Conservation (phyloP, 1,284 basidiomycete species). For the Fomitopsis betulina region DNA sequence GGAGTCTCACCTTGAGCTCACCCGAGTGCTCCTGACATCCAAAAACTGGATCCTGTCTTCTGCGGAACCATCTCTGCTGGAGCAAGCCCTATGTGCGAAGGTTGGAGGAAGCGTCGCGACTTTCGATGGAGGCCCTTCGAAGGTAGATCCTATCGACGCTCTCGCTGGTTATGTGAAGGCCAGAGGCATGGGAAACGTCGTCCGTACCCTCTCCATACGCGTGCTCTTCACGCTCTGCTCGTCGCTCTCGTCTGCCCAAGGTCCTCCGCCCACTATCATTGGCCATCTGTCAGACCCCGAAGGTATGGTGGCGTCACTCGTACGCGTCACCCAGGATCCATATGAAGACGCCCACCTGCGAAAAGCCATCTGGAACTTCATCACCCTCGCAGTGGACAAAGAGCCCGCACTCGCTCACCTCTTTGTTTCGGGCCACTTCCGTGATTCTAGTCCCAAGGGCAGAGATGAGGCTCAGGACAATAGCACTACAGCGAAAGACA, state of each 20-base stretch:
- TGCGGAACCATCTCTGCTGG: slow-evolving; percentile 57
- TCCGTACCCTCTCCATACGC: slow-evolving; percentile 60
- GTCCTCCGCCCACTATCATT: slow-evolving; percentile 62
- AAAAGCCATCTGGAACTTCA: slow-evolving; percentile 79
- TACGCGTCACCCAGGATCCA: slow-evolving; percentile 64
- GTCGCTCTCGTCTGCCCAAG: slow-evolving; percentile 55
- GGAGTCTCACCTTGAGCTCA: slow-evolving; percentile 59
- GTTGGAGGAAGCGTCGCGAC: slow-evolving; percentile 45
- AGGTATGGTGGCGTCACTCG: slow-evolving; percentile 53
- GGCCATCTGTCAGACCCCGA: slow-evolving; percentile 73
- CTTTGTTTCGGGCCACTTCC: slow-evolving; percentile 72
- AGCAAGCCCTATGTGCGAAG: slow-evolving; percentile 67
- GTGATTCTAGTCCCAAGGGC: slow-evolving; percentile 39
- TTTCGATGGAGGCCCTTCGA: slow-evolving; percentile 40
- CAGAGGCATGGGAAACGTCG: slow-evolving; percentile 48
- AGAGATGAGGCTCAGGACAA: slow-evolving; percentile 30
- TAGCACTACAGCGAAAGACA: slow-evolving; percentile 26
- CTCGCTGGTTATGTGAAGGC: slow-evolving; percentile 62
- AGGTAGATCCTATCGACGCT: slow-evolving; percentile 67
- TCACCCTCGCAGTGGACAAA: slow-evolving; percentile 77
- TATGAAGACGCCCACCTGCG: slow-evolving; percentile 68
- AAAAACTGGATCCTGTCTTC: slow-evolving; percentile 45
- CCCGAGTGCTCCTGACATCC: slow-evolving; percentile 54
- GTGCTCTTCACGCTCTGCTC: slow-evolving; percentile 65
- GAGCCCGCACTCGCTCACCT: slow-evolving; percentile 86